These are phyloP conservation scores for Tolypocladium inflatum DNA, from an alignment of 2,329 filamentous ascomycete genomes.

Conservation along the genomic window DNA sequence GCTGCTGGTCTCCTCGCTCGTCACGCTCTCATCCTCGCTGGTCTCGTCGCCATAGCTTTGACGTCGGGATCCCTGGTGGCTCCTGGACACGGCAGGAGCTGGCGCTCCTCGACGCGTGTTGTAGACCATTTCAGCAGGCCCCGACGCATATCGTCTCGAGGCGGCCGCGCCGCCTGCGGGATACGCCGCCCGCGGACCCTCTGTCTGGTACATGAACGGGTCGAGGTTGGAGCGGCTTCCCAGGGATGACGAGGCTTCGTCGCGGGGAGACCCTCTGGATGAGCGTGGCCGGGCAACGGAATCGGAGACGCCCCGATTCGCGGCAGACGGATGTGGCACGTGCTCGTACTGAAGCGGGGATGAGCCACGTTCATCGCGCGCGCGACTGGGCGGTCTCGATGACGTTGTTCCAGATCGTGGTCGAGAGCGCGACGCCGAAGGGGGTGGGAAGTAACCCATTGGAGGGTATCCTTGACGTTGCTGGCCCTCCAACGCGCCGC, in stretches of 20 bases:
- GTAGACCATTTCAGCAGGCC: constrained; percentile 19
- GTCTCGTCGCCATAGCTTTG: constrained; percentile 20
- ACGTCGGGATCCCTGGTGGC: constrained; percentile 18
- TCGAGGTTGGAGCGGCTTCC: constrained; percentile 23
- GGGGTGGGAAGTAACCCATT: constrained; percentile 42
- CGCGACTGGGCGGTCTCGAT: constrained; percentile 24
- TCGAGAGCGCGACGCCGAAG: constrained; percentile 29
- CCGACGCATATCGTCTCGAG: constrained; percentile 26
- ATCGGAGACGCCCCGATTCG: constrained; percentile 36
- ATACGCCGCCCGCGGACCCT: constrained; percentile 28
- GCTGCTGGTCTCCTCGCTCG: constrained; percentile 24
- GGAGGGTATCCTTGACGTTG: constrained; percentile 31
- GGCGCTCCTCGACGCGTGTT: constrained; percentile 13
- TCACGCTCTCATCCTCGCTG: constrained; percentile 25
- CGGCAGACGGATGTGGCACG: constrained; percentile 21
- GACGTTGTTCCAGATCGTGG: constrained; percentile 31
- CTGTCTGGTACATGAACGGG: constrained; percentile 45
- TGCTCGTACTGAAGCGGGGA: constrained; percentile 39
- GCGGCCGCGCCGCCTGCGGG: constrained; percentile 20
- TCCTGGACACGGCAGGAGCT: constrained; percentile 21
- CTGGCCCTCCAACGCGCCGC: constrained; percentile 24
- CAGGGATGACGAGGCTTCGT: constrained; percentile 19
- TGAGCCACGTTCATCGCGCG: constrained; percentile 24
- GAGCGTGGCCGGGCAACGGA: constrained; percentile 23
- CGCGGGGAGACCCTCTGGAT: constrained; percentile 18